Evolutionary conservation across 495 filamentous ascomycete species (phyloP), one percentile per base, ranked within the genome.

Genomic region (Aspergillus taichungensis): DNA sequence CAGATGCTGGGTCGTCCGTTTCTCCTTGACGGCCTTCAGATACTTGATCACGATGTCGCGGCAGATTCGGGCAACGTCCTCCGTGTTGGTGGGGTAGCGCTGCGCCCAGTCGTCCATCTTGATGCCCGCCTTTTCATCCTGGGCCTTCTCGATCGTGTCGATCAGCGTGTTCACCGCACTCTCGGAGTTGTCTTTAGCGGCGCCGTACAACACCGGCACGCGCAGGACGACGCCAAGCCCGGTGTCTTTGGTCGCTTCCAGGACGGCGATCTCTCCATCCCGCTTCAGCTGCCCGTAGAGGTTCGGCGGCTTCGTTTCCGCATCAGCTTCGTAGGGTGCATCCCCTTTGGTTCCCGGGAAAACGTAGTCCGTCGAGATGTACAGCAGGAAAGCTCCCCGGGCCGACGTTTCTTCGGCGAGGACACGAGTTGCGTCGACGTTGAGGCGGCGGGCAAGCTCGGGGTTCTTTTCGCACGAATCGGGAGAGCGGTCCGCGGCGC

Each of bases 281-380:
- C 84, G 73, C 72, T 96, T 96, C 13, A 88, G 84, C 64, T 88
- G 73, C 8, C 90, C 90, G 60, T 96, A 96, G 37, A 89, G 58
- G 55, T 95, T 96, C 1, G 88, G 79, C 4, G 90, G 88, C 3
- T 73, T 67, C 0, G 85, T 76, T 13, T 67, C 52, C 3, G 81
- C 71, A 48, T 81, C 73, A 3, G 74, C 67, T 53, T 83, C 78
- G 60, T 95, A 95, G 3, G 90, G 90, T 9, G 89, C 90, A 24
- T 91, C 83, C n/a, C 88, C 85, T 29, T 80, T 82, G 13, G 53
- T 71, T 11, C 90, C 90, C 1, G 88, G 68, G 58, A 96, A 96
- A 35, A 96, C 88, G 61, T 96, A 96, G 68, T 96, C 90, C 34
- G 90, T 95, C 0, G 87, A 92, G 59, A 96, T 94, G 71, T 95